Evolutionary conservation across 116 monocot species (phyloP).

Genomic region (Cymodocea nodosa): DNA sequence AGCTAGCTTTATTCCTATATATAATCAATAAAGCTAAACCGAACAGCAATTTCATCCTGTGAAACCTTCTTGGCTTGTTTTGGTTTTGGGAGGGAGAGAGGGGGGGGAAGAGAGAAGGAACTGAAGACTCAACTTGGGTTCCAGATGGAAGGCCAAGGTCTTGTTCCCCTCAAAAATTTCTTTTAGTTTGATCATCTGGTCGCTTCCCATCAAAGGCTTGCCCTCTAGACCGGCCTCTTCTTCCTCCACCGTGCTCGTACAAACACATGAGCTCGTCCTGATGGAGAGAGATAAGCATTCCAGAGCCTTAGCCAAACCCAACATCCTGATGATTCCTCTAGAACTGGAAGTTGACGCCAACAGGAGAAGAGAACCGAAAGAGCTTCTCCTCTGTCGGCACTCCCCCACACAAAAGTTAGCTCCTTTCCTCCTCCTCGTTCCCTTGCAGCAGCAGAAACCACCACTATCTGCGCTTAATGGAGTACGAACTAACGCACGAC

Average conservation of each 20-base stretch:
- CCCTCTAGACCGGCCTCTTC: constrained; percentile 38
- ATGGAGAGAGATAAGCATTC: constrained; percentile 57
- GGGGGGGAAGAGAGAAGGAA: neutral
- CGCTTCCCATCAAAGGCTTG: constrained; percentile 31
- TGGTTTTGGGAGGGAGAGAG: neutral
- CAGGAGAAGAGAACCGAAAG: neutral
- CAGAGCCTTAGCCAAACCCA: constrained; percentile 35
- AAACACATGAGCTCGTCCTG: constrained; percentile 33
- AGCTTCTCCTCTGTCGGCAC: no score
- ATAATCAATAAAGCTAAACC: no score
- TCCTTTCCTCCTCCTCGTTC: no score
- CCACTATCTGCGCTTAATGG: no score
- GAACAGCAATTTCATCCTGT: no score
- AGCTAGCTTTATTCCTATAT: no score
- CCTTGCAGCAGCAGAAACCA: no score
- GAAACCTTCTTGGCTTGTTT: neutral
- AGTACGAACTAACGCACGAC: no score
- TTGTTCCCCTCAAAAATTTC: constrained; percentile 33
- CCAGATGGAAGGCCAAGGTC: constrained; percentile 57
- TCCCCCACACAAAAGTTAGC: no score
- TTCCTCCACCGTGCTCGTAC: constrained; percentile 27
- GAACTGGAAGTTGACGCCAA: neutral
- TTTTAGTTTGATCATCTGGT: constrained; percentile 33
- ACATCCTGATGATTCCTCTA: constrained; percentile 30
- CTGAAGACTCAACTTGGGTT: constrained; percentile 27